Conservation (phyloP, 495 filamentous ascomycete species). For the Neurospora sp. region DNA sequence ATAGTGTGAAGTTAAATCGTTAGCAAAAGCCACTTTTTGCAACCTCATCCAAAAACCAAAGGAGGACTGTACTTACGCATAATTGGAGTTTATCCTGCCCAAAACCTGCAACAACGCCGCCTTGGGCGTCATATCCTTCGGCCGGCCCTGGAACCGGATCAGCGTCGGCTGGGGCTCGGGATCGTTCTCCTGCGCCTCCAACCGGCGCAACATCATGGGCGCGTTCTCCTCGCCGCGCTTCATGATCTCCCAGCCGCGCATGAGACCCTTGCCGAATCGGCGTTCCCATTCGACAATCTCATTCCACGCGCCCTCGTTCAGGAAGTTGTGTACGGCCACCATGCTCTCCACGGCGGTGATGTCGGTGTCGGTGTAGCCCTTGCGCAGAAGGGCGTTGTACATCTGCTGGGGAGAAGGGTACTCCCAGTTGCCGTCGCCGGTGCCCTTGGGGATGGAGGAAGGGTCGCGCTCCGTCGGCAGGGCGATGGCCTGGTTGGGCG, state of each 20-base stretch:
- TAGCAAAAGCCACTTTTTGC: not conserved
- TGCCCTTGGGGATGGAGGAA: constrained; percentile 79
- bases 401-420: constrained; percentile 98
- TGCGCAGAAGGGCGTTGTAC: constrained; percentile 95
- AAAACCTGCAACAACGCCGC: constrained; percentile 68
- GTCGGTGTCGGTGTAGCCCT: constrained; percentile 90
- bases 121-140: constrained; percentile 84
- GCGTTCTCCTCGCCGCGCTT: constrained; percentile 56
- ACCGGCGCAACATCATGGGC: constrained; percentile 17
- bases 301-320: constrained; percentile 94
- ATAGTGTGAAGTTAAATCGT: not conserved
- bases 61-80: constrained; percentile 46
- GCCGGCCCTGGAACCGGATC: constrained; percentile 77
- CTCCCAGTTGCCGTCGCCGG: constrained; percentile 76
- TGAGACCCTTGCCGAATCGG: constrained; percentile 63
- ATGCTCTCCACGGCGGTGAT: constrained; percentile 90
- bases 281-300: constrained; percentile 92
- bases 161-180: constrained; percentile 50
- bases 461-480: constrained; percentile 70
- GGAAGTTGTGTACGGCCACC: constrained; percentile 94
- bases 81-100: constrained; percentile 62
- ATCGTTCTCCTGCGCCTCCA: constrained; percentile 26
- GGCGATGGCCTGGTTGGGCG: constrained; percentile 56
- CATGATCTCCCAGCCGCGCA: constrained; percentile 63
- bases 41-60: not conserved